Evolutionary conservation across 805 yeast genomes (phyloP).

Genomic region (Candida jianshihensis): DNA sequence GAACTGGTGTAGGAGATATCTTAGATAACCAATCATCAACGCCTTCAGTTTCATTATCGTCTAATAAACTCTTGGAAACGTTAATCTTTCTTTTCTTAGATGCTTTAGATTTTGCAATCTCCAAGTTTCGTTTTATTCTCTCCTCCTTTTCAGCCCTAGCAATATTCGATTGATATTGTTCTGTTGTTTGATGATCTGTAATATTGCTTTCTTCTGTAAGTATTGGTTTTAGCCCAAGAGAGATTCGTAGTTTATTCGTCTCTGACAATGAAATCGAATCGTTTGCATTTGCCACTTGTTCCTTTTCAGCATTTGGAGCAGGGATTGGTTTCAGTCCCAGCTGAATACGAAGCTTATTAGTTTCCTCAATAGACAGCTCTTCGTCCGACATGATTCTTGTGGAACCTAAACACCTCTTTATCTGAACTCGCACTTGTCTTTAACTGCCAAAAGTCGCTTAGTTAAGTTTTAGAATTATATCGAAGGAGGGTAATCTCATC

Average conservation of each 20-base stretch:
- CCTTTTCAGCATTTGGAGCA: conserved; percentile 3
- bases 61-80: conserved; percentile 9
- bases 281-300: background rate
- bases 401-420: no score
- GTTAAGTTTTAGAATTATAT: no score
- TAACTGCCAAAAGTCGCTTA: no score
- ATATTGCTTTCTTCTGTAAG: background rate
- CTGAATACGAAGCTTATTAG: conserved; percentile 43
- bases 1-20: no score
- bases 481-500: background rate
- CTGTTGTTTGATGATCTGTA: conserved; percentile 7
- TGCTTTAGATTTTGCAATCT: conserved; percentile 7
- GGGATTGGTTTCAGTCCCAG: conserved; percentile 50
- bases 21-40: conserved; percentile 18
- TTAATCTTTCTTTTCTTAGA: conserved; percentile 10
- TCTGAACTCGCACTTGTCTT: no score
- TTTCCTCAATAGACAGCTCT: conserved; percentile 40
- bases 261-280: conserved; percentile 11
- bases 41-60: conserved; percentile 7
- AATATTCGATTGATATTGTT: conserved; percentile 7
- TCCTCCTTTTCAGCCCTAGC: conserved; percentile 5
- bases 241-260: conserved; percentile 17
- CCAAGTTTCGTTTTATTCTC: conserved; percentile 9
- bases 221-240: conserved; percentile 21
- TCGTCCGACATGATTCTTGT: no score